Percentiles rank a stretch among this genome's conserved stretches.
Evolutionary conservation across 805 yeast genomes (phyloP).

Genomic region (Starmerella apis): DNA sequence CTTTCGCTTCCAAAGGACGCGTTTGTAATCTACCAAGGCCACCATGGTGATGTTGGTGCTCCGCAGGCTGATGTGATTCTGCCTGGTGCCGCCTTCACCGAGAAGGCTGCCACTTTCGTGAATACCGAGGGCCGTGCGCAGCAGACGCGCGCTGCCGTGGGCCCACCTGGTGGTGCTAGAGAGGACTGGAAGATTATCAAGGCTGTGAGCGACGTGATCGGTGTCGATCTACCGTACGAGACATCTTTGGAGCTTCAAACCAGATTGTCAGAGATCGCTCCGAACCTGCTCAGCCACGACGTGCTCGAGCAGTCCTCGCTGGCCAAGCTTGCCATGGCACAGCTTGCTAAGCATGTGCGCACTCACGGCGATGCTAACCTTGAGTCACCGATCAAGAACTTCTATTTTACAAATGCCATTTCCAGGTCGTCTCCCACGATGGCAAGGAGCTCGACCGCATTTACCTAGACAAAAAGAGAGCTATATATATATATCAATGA

Average conservation of each 20-base stretch:
- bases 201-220: slow-evolving; percentile 70
- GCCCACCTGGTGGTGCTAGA: slow-evolving; percentile 80
- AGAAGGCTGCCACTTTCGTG: slow-evolving; percentile 71
- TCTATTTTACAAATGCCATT: slow-evolving; percentile 79
- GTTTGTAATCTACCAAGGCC: slow-evolving; percentile 82
- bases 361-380: slow-evolving; percentile 34
- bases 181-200: slow-evolving; percentile 85
- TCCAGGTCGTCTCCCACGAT: slow-evolving; percentile 81
- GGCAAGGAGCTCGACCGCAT: slow-evolving; percentile 68
- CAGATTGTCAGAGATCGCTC: slow-evolving; percentile 67
- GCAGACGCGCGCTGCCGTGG: slow-evolving; percentile 73
- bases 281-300: slow-evolving; percentile 67
- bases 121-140: slow-evolving; percentile 88
- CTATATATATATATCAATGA: neutral
- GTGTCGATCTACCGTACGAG: slow-evolving; percentile 64
- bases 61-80: slow-evolving; percentile 76
- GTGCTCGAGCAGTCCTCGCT: slow-evolving; percentile 56
- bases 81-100: slow-evolving; percentile 85
- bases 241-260: slow-evolving; percentile 55
- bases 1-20: slow-evolving; percentile 71
- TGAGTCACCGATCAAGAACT: slow-evolving; percentile 66
- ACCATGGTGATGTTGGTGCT: slow-evolving; percentile 85
- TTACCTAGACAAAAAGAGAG: slow-evolving; percentile 12
- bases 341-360: slow-evolving; percentile 30
- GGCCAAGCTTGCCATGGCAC: slow-evolving; percentile 43